A percentile compares a stretch with the other conserved stretches of the same genome.
These are phyloP conservation scores for Trifolium pratense DNA, from an alignment of 306 rosid species.

Conservation along the genomic window DNA sequence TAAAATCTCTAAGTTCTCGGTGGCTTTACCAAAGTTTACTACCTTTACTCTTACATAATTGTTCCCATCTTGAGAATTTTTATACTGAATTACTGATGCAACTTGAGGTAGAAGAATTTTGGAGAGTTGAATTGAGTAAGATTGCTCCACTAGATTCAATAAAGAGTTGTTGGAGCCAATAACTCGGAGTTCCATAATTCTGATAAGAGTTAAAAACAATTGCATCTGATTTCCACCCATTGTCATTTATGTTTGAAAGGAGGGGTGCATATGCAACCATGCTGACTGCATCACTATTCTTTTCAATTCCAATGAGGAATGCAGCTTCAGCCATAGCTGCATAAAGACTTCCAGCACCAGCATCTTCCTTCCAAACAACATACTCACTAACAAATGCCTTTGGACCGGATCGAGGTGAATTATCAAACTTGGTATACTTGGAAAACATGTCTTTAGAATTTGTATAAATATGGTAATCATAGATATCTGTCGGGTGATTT, in stretches of 20 bases:
- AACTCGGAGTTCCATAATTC: too few species aligned
- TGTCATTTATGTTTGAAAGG: constrained; percentile 37
- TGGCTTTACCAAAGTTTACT: constrained; percentile 60
- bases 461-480: constrained; percentile 73
- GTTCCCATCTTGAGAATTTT: constrained; percentile 36
- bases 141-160: too few species aligned
- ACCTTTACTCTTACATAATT: constrained; percentile 71
- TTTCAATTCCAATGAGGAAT: constrained; percentile 81
- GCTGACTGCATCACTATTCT: constrained; percentile 66
- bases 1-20: constrained; percentile 48
- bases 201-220: too few species aligned
- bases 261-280: constrained; percentile 92
- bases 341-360: constrained; percentile 59
- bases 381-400: constrained; percentile 70
- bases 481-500: constrained; percentile 76
- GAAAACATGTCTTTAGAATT: constrained; percentile 61
- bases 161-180: too few species aligned
- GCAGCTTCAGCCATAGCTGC: constrained; percentile 88
- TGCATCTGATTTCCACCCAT: constrained; percentile 66
- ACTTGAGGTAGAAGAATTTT: constrained; percentile 39
- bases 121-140: too few species aligned
- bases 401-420: constrained; percentile 52
- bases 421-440: constrained; percentile 52
- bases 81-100: constrained; percentile 64
- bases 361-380: constrained; percentile 73